Percentiles rank a stretch among this genome's conserved stretches.
Conservation (phyloP, 2,329 filamentous ascomycete species). For the Fusarium tanahbumbuense region DNA sequence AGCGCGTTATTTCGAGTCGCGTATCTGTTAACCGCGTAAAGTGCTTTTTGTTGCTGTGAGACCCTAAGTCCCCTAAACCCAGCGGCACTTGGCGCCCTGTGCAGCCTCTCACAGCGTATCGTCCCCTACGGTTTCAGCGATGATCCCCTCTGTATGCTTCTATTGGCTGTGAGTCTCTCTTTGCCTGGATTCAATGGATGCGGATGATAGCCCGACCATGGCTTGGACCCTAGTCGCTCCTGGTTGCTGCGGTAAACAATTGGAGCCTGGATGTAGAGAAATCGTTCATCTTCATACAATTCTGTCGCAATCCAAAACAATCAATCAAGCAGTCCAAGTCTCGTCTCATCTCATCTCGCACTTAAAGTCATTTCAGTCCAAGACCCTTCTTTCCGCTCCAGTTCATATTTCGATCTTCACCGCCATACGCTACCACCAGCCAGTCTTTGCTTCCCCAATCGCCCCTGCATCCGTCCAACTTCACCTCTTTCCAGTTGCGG, state of each 20-base stretch:
- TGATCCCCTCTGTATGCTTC: constrained; percentile 9
- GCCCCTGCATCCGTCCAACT: constrained; percentile 27
- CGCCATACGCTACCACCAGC: constrained; percentile 18
- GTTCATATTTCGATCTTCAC: constrained; percentile 3
- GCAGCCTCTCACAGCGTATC: constrained; percentile 18
- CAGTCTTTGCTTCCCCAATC: constrained; percentile 15
- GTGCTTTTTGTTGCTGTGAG: constrained; percentile 44
- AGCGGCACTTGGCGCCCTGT: constrained; percentile 27
- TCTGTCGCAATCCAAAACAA: constrained; percentile 35
- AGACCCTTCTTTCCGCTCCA: constrained; percentile 3
- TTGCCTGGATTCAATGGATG: not conserved
- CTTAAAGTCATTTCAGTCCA: constrained; percentile 3
- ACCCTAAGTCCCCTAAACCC: constrained; percentile 23
- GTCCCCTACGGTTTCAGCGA: constrained; percentile 41
- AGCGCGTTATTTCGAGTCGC: constrained; percentile 45
- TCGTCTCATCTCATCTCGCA: constrained; percentile 30
- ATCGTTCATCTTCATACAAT: constrained; percentile 18
- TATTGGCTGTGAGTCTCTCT: constrained; percentile 35
- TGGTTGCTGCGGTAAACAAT: constrained; percentile 51
- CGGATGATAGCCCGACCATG: not conserved
- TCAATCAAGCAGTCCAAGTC: constrained; percentile 7
- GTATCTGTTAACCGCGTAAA: constrained; percentile 52
- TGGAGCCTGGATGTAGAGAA: constrained; percentile 34
- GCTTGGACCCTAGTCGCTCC: constrained; percentile 27
- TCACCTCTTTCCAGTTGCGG: constrained; percentile 42